These are phyloP conservation scores for Gaertneriomyces sp. DNA, from an alignment of 192 early-diverging fungal species.

Conservation along the genomic window DNA sequence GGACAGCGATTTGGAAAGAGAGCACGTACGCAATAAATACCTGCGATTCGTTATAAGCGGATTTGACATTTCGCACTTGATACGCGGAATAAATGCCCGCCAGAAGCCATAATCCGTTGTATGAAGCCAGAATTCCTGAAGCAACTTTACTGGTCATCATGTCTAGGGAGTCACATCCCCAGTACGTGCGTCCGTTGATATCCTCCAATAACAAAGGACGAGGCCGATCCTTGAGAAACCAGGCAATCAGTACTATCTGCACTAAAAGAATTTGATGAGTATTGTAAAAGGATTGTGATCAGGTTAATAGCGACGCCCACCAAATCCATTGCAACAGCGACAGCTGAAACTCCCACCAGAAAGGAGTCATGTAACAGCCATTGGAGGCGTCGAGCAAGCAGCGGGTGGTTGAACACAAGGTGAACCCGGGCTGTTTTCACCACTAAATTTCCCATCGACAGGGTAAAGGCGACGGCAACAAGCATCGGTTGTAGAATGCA, in stretches of 20 bases:
- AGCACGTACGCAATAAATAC: not conserved
- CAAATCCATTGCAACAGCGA: slow-evolving; percentile 1
- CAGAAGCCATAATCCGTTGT: not conserved
- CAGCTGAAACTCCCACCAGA: not conserved
- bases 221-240: slow-evolving; percentile 1
- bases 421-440: slow-evolving; percentile 6
- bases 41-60: not conserved
- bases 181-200: not conserved
- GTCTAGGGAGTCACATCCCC: not conserved
- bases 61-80: slow-evolving; percentile 2
- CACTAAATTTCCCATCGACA: slow-evolving; percentile 12
- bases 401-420: slow-evolving; percentile 9
- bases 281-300: not conserved
- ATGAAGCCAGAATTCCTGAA: not conserved
- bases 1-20: not conserved
- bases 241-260: slow-evolving; percentile 4
- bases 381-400: not conserved
- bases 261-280: not conserved
- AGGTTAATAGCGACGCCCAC: not conserved
- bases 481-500: slow-evolving; percentile 11
- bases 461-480: slow-evolving; percentile 5
- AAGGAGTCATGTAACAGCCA: not conserved
- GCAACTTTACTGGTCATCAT: not conserved
- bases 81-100: not conserved
- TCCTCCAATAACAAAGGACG: not conserved